A percentile compares a stretch with the other conserved stretches of the same genome.
Conservation (phyloP, 805 yeast genomes). For the Metschnikowia gelsemii region DNA sequence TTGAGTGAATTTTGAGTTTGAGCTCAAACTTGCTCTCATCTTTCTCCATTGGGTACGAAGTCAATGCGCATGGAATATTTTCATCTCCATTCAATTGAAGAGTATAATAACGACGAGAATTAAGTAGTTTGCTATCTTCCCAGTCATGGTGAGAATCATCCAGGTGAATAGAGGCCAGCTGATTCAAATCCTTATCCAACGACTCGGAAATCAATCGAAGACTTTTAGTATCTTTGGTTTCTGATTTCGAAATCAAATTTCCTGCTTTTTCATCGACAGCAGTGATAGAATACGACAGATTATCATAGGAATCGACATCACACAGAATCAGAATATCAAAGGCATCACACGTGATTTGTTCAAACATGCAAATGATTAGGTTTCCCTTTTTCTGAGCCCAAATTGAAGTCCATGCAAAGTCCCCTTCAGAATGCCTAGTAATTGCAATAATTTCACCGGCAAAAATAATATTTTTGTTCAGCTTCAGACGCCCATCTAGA, state of each 20-base stretch:
- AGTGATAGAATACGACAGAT: slow-evolving; percentile 22
- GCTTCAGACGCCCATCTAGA: slow-evolving; percentile 15
- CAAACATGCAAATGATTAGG: slow-evolving; percentile 78
- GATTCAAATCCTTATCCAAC: slow-evolving; percentile 25
- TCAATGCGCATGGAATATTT: slow-evolving; percentile 71
- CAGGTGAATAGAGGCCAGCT: slow-evolving; percentile 3
- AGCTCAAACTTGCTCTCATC: slow-evolving; percentile 42
- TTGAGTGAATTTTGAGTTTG: slow-evolving; percentile 66
- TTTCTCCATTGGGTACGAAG: slow-evolving; percentile 56
- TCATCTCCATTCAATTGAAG: slow-evolving; percentile 43
- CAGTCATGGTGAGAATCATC: slow-evolving; percentile 23
- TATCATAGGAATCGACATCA: slow-evolving; percentile 8
- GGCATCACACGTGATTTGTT: slow-evolving; percentile 64
- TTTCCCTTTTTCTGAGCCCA: slow-evolving; percentile 83
- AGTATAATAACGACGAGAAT: slow-evolving; percentile 64
- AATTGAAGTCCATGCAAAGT: slow-evolving; percentile 77
- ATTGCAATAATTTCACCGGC: slow-evolving; percentile 87
- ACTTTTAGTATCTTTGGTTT: slow-evolving; percentile 15
- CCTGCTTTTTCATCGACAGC: slow-evolving; percentile 39
- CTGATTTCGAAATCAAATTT: slow-evolving; percentile 25
- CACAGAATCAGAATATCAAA: slow-evolving; percentile 25
- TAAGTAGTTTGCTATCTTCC: slow-evolving; percentile 39
- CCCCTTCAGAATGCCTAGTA: slow-evolving; percentile 58
- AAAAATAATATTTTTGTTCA: slow-evolving; percentile 52
- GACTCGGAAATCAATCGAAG: slow-evolving; percentile 29